Evolutionary conservation across 2,329 filamentous ascomycete species (phyloP).

Genomic region (Coniochaeta hoffmannii): DNA sequence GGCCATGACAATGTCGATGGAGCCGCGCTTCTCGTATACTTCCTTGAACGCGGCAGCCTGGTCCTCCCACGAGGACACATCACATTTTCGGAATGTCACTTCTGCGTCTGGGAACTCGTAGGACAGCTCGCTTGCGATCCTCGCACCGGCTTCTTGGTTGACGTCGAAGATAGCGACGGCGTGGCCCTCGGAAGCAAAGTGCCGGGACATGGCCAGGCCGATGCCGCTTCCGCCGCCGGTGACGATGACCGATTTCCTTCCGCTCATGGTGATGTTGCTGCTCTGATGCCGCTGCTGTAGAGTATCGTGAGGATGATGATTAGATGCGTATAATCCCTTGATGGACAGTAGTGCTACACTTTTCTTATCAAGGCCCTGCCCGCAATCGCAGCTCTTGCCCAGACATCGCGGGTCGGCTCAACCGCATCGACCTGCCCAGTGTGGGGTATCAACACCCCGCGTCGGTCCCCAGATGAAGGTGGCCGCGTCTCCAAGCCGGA

Average conservation of each 20-base stretch:
- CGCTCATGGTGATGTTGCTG: not conserved
- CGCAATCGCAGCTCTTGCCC: not conserved
- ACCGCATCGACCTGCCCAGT: not conserved
- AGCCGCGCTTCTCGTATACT: constrained; percentile 15
- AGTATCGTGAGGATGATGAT: not conserved
- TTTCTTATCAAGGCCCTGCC: not conserved
- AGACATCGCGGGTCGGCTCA: not conserved
- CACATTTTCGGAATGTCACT: constrained; percentile 24
- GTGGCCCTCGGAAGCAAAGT: constrained; percentile 13
- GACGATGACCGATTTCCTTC: constrained; percentile 11
- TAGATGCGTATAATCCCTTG: too few species aligned
- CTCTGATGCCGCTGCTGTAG: not conserved
- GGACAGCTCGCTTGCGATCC: constrained; percentile 15
- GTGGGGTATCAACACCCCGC: not conserved
- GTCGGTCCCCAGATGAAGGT: not conserved
- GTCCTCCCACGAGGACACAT: constrained; percentile 28
- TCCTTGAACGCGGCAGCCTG: constrained; percentile 20
- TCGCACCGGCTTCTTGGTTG: constrained; percentile 5
- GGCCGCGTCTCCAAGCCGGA: not conserved
- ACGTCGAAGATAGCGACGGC: constrained; percentile 14
- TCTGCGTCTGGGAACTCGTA: constrained; percentile 16
- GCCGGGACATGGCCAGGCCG: constrained; percentile 11
- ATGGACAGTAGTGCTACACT: not conserved
- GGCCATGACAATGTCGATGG: constrained; percentile 38
- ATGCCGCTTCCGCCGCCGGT: constrained; percentile 16